phyloP scores from a whole-genome alignment of 2,329 filamentous ascomycete species.

The Fusarium camptoceras region DNA sequence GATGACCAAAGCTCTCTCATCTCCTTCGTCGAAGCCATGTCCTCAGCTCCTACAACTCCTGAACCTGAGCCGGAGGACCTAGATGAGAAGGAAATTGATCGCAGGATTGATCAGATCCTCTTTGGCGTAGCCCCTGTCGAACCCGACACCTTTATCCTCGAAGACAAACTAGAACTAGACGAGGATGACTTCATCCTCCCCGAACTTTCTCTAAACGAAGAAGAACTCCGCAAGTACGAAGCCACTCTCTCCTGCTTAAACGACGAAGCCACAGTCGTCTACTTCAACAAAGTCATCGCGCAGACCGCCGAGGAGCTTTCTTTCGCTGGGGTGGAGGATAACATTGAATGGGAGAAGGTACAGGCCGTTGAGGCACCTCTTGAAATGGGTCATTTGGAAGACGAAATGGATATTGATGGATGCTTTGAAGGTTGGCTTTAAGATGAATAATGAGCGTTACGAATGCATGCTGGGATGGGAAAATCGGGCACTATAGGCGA shows the following conservation, averaged over 20 bases:
- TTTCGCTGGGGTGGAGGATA: background rate
- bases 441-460: background rate
- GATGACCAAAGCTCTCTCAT: background rate
- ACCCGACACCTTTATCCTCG: background rate
- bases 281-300: background rate
- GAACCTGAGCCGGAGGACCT: background rate
- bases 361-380: background rate
- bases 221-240: background rate
- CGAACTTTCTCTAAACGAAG: background rate
- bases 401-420: background rate
- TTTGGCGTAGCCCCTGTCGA: background rate
- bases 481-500: background rate
- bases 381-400: background rate
- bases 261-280: background rate
- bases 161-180: background rate
- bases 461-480: background rate
- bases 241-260: background rate
- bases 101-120: background rate
- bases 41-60: background rate
- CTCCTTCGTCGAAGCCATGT: background rate
- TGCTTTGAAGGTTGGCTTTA: background rate
- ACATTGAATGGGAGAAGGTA: conserved; percentile 1
- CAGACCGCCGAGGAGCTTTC: background rate
- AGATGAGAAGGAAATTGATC: background rate
- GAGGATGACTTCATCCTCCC: background rate